Base-by-base conservation (phyloP, 345 rosid species). In the Psidium friedrichsthalianum region DNA sequence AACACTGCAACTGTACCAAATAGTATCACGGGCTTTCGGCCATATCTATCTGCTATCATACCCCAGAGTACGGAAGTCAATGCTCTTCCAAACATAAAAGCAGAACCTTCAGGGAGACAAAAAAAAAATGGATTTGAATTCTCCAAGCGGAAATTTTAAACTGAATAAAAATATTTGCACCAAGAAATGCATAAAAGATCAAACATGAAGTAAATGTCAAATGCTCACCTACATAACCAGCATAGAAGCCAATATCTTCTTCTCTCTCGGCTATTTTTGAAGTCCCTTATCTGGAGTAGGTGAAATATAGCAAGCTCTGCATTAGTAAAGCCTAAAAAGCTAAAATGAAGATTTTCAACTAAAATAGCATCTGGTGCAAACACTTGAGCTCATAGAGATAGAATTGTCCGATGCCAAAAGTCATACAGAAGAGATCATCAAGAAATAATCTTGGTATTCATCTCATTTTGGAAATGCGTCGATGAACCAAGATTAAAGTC, bases 11-110 rank as follows among this genome's bases (percentile, higher is more conserved):
- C 59, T 51, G 90, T 87, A 27, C 91, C 98, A 29, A 93, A 82
- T 59, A 93, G 74, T 85, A 94, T 93, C 82, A 95, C 90, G 44
- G 97, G 97, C 89, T 91, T 95, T 82, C 98, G 94, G 64, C 97
- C 98, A 88, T 91, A 93, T 82, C 92, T 92, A 90, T 95, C 97
- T n/a, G 97, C 95, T 83, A 94, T 80, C 84, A 93, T 82, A 69
- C 98, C 98, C 98, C 97, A 93, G 64, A 90, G 54, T 55, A 95
- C 83, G 53, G 95, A 95, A 82, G 98, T 95, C 89, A 93, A 88
- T 64, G 95, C 95, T 91, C 98, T 93, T 88, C 98, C 98, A 61
- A 95, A 86, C 98, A 94, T 95, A 87, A 93, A 95, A 36, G 98
- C 93, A 87, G 97, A 92, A 84, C 94, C 98, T 95, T 86, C 87